Conservation (phyloP, 2,329 filamentous ascomycete genomes). For the Claviceps pusilla region DNA sequence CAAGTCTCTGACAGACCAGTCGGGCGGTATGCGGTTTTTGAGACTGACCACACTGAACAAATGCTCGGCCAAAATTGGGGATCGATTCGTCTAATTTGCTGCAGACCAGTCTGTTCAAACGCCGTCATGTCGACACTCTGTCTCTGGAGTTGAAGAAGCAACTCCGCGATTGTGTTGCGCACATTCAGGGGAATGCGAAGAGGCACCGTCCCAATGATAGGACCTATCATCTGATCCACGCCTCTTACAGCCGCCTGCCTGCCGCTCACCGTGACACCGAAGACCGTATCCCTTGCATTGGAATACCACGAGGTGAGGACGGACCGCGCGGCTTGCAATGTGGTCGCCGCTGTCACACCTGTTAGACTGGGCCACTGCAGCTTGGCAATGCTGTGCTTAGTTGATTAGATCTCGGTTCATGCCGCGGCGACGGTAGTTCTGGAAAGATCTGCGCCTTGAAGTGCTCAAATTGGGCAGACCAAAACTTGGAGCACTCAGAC, state of each 20-base stretch:
- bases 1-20: neutral
- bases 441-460: slow-evolving; percentile 6
- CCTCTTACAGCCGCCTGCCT: slow-evolving; percentile 12
- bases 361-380: slow-evolving; percentile 8
- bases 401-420: slow-evolving; percentile 2
- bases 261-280: slow-evolving; percentile 14
- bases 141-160: slow-evolving; percentile 11
- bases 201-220: slow-evolving; percentile 15
- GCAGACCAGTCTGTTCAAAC: slow-evolving; percentile 15
- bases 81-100: slow-evolving; percentile 12
- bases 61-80: neutral
- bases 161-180: slow-evolving; percentile 5
- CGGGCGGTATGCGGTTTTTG: no score
- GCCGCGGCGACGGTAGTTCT: slow-evolving; percentile 1
- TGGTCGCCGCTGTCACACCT: slow-evolving; percentile 10
- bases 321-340: slow-evolving; percentile 15
- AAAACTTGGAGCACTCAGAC: slow-evolving; percentile 19
- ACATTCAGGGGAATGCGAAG: slow-evolving; percentile 6
- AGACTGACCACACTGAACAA: no score
- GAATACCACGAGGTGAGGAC: slow-evolving; percentile 24
- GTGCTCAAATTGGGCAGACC: slow-evolving; percentile 24
- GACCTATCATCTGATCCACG: slow-evolving; percentile 14
- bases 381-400: slow-evolving; percentile 2
- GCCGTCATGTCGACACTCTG: slow-evolving; percentile 11
- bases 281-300: slow-evolving; percentile 16